A percentile compares a stretch with the other conserved stretches of the same genome.
Conservation (phyloP, 768 basidiomycete genomes). For the Hypholoma fasciculare region DNA sequence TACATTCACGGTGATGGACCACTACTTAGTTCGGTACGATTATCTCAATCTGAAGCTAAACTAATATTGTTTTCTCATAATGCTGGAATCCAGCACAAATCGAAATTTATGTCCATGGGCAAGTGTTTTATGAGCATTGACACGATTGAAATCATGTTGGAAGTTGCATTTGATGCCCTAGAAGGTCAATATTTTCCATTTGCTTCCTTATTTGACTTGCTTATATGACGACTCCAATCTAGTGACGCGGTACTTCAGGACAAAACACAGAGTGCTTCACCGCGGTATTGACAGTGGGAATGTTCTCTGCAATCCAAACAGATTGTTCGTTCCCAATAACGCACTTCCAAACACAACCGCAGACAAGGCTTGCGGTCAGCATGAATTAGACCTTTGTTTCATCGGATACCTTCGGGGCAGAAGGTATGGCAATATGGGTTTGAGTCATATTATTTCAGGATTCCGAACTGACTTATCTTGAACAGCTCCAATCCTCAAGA, state of each 20-base stretch:
- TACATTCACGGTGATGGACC: background rate
- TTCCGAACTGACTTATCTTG: background rate
- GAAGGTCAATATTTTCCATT: background rate
- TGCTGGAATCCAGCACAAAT: background rate
- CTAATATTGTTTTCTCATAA: background rate
- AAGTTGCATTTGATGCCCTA: background rate
- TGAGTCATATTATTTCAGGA: background rate
- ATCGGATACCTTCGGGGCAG: background rate
- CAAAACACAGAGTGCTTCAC: background rate
- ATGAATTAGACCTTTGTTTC: background rate
- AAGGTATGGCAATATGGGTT: background rate
- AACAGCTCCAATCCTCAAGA: background rate
- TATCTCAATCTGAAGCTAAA: background rate
- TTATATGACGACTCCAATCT: background rate
- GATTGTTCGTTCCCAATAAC: background rate
- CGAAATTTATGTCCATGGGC: background rate
- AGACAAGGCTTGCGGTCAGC: background rate
- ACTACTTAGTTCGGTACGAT: background rate
- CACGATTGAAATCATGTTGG: background rate
- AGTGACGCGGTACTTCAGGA: background rate
- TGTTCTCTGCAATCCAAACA: background rate
- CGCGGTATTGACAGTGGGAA: background rate
- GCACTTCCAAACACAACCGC: too few species aligned
- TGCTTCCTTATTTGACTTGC: background rate
- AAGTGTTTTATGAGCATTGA: background rate